Evolutionary conservation across 1,139 yeast genomes (phyloP).

Genomic region (Suhomyces bribrorum): DNA sequence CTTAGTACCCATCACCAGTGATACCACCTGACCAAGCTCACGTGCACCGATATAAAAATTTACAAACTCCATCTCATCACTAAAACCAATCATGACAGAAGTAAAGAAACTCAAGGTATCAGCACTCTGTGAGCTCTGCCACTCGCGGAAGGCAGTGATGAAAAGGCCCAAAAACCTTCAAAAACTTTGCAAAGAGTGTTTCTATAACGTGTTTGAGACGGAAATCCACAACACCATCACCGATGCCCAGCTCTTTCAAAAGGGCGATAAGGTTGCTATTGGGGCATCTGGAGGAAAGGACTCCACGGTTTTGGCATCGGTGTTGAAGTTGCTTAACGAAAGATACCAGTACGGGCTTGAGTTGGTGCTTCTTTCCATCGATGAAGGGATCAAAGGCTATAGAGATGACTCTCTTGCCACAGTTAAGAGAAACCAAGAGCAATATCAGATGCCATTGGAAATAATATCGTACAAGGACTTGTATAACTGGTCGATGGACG

Average conservation of each 20-base stretch:
- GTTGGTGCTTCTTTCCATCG: constrained; percentile 81
- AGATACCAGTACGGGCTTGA: constrained; percentile 83
- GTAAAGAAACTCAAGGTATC: constrained; percentile 40
- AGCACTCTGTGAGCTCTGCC: constrained; percentile 81
- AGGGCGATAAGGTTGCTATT: constrained; percentile 88
- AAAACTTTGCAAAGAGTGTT: constrained; percentile 90
- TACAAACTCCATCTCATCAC: constrained; percentile 1
- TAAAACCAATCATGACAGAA: constrained; percentile 2
- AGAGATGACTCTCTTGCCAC: constrained; percentile 97
- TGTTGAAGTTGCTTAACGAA: constrained; percentile 84
- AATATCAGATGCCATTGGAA: constrained; percentile 85
- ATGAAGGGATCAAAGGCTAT: constrained; percentile 96
- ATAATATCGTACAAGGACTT: constrained; percentile 87
- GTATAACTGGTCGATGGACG: constrained; percentile 98
- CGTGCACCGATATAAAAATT: constrained; percentile 7
- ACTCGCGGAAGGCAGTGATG: constrained; percentile 79
- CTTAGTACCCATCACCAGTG: neutral
- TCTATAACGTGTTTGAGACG: constrained; percentile 86
- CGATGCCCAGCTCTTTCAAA: constrained; percentile 64
- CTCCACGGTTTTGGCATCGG: constrained; percentile 90
- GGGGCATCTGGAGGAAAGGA: constrained; percentile 99
- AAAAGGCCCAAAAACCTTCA: constrained; percentile 90
- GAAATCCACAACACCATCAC: constrained; percentile 91
- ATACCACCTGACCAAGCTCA: constrained; percentile 1
- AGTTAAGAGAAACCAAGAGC: constrained; percentile 86